Evolutionary conservation across 2,329 filamentous ascomycete species (phyloP).

Genomic region (Mycosphaerelloides madeirae): DNA sequence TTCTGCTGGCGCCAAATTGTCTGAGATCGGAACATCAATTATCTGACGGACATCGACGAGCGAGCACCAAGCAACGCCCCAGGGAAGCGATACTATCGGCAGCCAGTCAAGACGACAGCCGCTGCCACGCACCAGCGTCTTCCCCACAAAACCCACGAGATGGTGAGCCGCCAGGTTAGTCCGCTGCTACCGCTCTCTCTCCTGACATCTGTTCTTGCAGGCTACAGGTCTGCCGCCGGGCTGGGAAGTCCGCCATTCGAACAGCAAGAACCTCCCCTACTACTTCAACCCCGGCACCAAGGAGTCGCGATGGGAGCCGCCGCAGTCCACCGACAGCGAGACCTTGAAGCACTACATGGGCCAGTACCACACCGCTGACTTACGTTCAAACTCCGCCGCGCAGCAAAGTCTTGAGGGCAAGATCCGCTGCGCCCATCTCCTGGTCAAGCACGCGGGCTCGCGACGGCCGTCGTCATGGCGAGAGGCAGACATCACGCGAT

Average conservation of each 20-base stretch:
- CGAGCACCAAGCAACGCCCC: no score
- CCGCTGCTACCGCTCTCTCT: conserved; percentile 2
- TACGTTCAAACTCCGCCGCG: conserved; percentile 27
- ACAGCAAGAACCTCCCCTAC: conserved; percentile 97
- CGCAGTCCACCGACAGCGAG: conserved; percentile 79
- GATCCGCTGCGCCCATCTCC: conserved; percentile 86
- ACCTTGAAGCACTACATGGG: conserved; percentile 95
- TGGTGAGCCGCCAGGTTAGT: conserved; percentile 9
- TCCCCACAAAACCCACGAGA: conserved; percentile 9
- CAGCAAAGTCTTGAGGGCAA: conserved; percentile 58
- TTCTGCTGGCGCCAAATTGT: no score
- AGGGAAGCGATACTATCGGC: no score
- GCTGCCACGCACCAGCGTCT: conserved; percentile 2
- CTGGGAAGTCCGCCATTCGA: conserved; percentile 86
- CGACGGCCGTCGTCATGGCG: conserved; percentile 89
- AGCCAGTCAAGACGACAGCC: background rate
- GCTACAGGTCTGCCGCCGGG: conserved; percentile 31
- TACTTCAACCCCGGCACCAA: conserved; percentile 90
- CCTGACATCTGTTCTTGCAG: conserved; percentile 12
- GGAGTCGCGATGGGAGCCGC: conserved; percentile 93
- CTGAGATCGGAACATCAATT: no score
- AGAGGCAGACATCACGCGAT: conserved; percentile 80
- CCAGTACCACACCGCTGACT: conserved; percentile 61
- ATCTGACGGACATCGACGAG: no score
- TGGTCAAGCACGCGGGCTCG: conserved; percentile 89